phyloP scores from a whole-genome alignment of 2,329 filamentous ascomycete genomes.

The Pseudogymnoascus sp. region DNA sequence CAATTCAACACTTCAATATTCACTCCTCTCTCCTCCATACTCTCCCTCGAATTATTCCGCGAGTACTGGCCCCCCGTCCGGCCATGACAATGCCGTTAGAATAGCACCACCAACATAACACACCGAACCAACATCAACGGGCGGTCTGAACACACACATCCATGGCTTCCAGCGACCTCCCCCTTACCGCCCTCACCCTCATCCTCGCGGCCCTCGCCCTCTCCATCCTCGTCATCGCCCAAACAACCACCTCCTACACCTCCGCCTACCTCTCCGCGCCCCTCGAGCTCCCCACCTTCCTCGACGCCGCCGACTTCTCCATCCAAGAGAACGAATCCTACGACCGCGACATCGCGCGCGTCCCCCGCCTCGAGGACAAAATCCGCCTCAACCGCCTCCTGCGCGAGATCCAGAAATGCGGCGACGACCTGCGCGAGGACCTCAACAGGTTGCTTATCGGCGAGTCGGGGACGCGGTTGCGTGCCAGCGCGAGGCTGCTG shows the following conservation, averaged over 20 bases:
- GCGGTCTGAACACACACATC: constrained; percentile 19
- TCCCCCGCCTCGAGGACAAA: constrained; percentile 54
- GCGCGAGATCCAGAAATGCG: constrained; percentile 52
- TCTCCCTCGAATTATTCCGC: neutral
- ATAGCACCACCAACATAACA: neutral
- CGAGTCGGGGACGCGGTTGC: constrained; percentile 39
- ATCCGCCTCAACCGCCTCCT: constrained; percentile 49
- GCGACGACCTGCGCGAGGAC: constrained; percentile 55
- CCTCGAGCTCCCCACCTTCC: constrained; percentile 47
- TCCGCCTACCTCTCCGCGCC: constrained; percentile 51
- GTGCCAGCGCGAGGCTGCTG: constrained; percentile 43
- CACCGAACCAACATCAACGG: neutral
- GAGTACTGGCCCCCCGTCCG: neutral
- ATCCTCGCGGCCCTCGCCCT: constrained; percentile 50
- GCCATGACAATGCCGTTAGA: constrained; percentile 5
- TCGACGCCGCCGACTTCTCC: constrained; percentile 52
- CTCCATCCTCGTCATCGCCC: constrained; percentile 45
- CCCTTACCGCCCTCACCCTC: constrained; percentile 39
- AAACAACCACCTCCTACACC: constrained; percentile 44
- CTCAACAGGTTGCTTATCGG: constrained; percentile 44
- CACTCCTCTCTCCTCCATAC: neutral
- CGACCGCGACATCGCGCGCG: constrained; percentile 49
- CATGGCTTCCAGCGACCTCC: constrained; percentile 39
- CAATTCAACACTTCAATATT: neutral
- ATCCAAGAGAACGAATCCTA: constrained; percentile 57